Percentiles rank a stretch among this genome's conserved stretches.
phyloP scores from a whole-genome alignment of 805 yeast species.

The Ogataea thermomethanolica region DNA sequence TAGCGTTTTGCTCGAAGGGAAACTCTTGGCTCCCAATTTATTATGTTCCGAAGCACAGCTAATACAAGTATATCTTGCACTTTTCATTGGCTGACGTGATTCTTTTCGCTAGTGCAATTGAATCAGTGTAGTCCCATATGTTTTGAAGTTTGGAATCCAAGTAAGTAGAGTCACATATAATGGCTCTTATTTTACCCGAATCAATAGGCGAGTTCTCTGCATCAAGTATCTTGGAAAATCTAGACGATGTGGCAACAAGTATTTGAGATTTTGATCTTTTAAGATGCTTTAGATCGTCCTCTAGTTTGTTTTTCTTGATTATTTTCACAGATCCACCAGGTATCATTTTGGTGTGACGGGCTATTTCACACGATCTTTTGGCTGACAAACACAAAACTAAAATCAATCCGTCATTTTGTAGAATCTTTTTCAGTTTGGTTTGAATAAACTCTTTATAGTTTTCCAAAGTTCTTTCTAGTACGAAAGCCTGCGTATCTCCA shows the following conservation, averaged over 20 bases:
- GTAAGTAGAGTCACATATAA: constrained; percentile 59
- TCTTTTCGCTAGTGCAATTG: constrained; percentile 38
- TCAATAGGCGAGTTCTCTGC: constrained; percentile 41
- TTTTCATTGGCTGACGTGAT: constrained; percentile 36
- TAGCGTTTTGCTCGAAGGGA: too few species aligned
- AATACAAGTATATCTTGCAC: constrained; percentile 50
- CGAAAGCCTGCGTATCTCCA: constrained; percentile 59
- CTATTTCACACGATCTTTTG: constrained; percentile 81
- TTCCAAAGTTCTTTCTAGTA: constrained; percentile 49
- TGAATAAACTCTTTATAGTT: constrained; percentile 55
- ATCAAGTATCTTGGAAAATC: constrained; percentile 46
- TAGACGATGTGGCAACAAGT: constrained; percentile 62
- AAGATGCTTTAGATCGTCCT: constrained; percentile 53
- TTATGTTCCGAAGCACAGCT: not conserved
- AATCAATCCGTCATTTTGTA: constrained; percentile 43
- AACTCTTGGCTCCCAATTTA: too few species aligned
- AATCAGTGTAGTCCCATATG: constrained; percentile 56
- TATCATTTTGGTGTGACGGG: constrained; percentile 52
- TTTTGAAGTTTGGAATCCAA: constrained; percentile 59
- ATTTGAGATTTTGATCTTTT: constrained; percentile 45
- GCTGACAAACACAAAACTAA: constrained; percentile 71
- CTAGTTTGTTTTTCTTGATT: constrained; percentile 69
- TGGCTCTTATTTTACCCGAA: constrained; percentile 44
- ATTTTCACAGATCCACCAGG: constrained; percentile 56
- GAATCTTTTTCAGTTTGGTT: constrained; percentile 44